phyloP scores from a whole-genome alignment of 441 rosid genomes.

The Croton laevigatus region DNA sequence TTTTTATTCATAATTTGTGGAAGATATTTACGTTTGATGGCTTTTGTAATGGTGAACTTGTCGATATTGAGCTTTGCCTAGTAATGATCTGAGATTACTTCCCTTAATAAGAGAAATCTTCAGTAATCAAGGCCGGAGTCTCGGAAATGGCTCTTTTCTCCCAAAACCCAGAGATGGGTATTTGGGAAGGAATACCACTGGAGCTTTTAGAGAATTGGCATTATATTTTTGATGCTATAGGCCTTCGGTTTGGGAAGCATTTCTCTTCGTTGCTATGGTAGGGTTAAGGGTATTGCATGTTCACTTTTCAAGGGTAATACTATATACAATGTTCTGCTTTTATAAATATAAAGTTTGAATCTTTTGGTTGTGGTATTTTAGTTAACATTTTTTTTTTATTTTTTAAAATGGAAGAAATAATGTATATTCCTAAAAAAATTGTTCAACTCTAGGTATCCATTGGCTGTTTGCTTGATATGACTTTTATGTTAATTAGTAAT shows the following conservation, averaged over 20 bases:
- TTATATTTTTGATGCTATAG: slow-evolving; percentile 17
- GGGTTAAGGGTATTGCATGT: neutral
- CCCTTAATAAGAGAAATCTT: neutral
- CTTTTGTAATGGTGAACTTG: neutral
- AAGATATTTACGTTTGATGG: neutral
- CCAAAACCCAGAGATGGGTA: slow-evolving; percentile 2
- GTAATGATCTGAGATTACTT: neutral
- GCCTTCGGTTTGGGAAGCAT: slow-evolving; percentile 27
- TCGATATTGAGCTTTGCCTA: neutral
- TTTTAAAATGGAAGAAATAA: too few relatives aligned
- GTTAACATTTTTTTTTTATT: too few relatives aligned
- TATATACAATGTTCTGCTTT: neutral
- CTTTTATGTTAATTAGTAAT: too few relatives aligned
- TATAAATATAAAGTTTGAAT: neutral
- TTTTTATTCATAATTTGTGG: neutral
- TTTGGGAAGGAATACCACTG: slow-evolving; percentile 15
- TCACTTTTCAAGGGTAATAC: neutral
- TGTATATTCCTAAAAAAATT: too few relatives aligned
- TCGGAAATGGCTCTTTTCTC: slow-evolving; percentile 18
- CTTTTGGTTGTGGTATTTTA: neutral
- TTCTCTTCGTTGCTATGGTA: slow-evolving; percentile 1
- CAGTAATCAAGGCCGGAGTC: slow-evolving; percentile 23
- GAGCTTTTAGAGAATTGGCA: slow-evolving; percentile 27
- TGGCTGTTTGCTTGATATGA: neutral
- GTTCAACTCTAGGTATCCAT: too few relatives aligned